phyloP scores from a whole-genome alignment of 2,329 filamentous ascomycete species.

The Thermochaetoides dissita region DNA sequence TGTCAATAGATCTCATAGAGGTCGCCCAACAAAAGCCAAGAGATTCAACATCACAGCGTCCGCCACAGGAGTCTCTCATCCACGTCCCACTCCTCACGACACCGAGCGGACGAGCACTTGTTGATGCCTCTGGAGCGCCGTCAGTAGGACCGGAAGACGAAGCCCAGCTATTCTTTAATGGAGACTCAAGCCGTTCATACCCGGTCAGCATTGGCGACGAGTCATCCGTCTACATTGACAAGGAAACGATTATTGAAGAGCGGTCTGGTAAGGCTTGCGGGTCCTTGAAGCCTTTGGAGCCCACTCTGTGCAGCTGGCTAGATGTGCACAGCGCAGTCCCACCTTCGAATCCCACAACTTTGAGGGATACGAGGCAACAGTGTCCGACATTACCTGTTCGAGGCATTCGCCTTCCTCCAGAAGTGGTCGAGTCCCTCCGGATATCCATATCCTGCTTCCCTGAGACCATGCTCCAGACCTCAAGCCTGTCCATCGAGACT shows the following conservation, averaged over 20 bases:
- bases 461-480: slow-evolving; percentile 43
- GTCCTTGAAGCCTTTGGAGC: too few relatives aligned
- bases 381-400: too few relatives aligned
- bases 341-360: not conserved
- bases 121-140: slow-evolving; percentile 11
- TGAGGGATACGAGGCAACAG: too few relatives aligned
- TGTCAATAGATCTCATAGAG: not conserved
- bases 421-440: slow-evolving; percentile 39
- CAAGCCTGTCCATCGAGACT: slow-evolving; percentile 41
- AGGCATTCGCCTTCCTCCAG: slow-evolving; percentile 35
- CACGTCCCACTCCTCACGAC: slow-evolving; percentile 6
- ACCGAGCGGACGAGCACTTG: slow-evolving; percentile 8
- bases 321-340: not conserved
- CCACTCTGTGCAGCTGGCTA: not conserved
- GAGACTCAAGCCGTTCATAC: too few relatives aligned
- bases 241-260: too few relatives aligned
- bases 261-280: too few relatives aligned
- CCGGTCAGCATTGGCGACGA: too few relatives aligned
- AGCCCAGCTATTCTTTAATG: not conserved
- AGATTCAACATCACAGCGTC: not conserved
- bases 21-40: not conserved
- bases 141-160: slow-evolving; percentile 1
- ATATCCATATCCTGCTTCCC: slow-evolving; percentile 43
- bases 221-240: too few relatives aligned
- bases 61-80: not conserved